Conservation (phyloP, 2,329 filamentous ascomycete species). For the Acarospora socialis region DNA sequence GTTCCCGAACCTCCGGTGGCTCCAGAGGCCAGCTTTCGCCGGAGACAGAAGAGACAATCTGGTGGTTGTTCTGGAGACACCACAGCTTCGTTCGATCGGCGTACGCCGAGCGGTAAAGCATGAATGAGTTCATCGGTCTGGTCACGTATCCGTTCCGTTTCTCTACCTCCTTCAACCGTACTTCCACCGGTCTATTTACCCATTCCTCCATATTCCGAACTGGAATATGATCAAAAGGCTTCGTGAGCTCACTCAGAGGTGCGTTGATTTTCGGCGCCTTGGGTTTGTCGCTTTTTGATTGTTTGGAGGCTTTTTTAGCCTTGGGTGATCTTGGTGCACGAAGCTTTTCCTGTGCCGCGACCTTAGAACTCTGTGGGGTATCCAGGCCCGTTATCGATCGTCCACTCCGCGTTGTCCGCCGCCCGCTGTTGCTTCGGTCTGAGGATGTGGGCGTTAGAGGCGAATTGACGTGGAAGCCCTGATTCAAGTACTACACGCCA, state of each 20-base stretch:
- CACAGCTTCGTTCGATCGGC: slow-evolving; percentile 73
- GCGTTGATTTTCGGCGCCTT: slow-evolving; percentile 43
- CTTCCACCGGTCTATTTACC: slow-evolving; percentile 56
- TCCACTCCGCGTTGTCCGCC: slow-evolving; percentile 2
- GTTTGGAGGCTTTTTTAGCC: slow-evolving; percentile 29
- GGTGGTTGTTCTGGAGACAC: slow-evolving; percentile 80
- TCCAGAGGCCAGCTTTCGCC: slow-evolving; percentile 79
- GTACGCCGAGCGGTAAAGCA: slow-evolving; percentile 90
- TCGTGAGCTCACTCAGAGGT: slow-evolving; percentile 58
- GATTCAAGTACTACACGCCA: background rate
- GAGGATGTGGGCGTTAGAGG: slow-evolving; percentile 7
- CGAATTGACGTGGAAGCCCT: slow-evolving; percentile 4
- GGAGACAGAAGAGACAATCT: slow-evolving; percentile 77
- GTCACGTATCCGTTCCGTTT: slow-evolving; percentile 64
- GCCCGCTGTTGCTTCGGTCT: slow-evolving; percentile 5
- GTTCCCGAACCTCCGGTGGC: slow-evolving; percentile 52
- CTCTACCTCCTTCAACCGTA: slow-evolving; percentile 52
- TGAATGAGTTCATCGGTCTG: slow-evolving; percentile 94
- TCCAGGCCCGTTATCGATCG: slow-evolving; percentile 2
- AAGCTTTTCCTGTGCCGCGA: background rate
- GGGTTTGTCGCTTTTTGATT: slow-evolving; percentile 31
- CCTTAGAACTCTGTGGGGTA: background rate
- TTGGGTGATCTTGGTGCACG: slow-evolving; percentile 6
- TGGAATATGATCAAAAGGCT: slow-evolving; percentile 44
- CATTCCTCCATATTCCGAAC: slow-evolving; percentile 68